Conservation (phyloP, 2,329 filamentous ascomycete genomes). For the Ceratocystis ficicola region DNA sequence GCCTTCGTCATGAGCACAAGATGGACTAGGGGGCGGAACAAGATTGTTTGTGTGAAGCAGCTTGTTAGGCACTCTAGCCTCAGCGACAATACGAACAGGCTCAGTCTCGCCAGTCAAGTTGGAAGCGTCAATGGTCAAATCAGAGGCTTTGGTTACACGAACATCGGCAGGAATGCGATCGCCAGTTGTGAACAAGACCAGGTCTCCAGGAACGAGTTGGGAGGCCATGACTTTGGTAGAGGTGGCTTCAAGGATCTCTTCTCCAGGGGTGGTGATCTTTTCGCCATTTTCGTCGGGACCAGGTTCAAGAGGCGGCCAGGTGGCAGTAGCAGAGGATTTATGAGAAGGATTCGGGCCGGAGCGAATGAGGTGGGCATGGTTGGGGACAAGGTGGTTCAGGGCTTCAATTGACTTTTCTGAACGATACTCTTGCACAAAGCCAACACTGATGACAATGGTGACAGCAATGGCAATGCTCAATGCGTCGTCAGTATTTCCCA, state of each 20-base stretch:
- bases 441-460: slow-evolving; percentile 90
- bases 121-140: slow-evolving; percentile 89
- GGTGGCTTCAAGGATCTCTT: slow-evolving; percentile 54
- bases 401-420: slow-evolving; percentile 97
- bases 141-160: slow-evolving; percentile 77
- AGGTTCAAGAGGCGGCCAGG: slow-evolving; percentile 37
- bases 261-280: slow-evolving; percentile 47
- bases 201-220: slow-evolving; percentile 79
- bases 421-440: slow-evolving; percentile 93
- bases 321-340: slow-evolving; percentile 30
- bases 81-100: slow-evolving; percentile 65
- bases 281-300: slow-evolving; percentile 30
- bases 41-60: neutral
- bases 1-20: slow-evolving; percentile 34
- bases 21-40: slow-evolving; percentile 24
- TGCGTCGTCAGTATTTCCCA: slow-evolving; percentile 90
- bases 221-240: slow-evolving; percentile 78
- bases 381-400: slow-evolving; percentile 82
- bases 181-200: slow-evolving; percentile 88
- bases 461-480: slow-evolving; percentile 92
- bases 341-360: slow-evolving; percentile 31
- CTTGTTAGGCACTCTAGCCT: slow-evolving; percentile 33
- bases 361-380: slow-evolving; percentile 89
- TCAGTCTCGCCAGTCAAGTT: slow-evolving; percentile 96
- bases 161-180: slow-evolving; percentile 95